Evolutionary conservation across 495 filamentous ascomycete species (phyloP).

Genomic region (Rhypophila decipiens): DNA sequence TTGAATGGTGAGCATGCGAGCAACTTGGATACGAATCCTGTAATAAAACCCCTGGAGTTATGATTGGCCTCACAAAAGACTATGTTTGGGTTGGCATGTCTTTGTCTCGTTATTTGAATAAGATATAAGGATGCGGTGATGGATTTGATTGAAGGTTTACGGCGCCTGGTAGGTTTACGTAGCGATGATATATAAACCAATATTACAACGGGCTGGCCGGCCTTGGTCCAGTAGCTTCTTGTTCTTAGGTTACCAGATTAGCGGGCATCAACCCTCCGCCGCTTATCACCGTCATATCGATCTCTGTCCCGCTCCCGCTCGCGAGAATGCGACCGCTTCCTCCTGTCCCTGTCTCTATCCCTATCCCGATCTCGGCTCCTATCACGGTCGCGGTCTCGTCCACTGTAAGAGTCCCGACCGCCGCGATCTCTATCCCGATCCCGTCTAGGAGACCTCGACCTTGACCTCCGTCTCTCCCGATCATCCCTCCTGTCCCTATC

Average conservation of each 20-base stretch:
- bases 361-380: conserved; percentile 11
- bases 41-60: too few relatives aligned
- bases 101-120: neutral
- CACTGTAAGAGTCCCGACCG: conserved; percentile 23
- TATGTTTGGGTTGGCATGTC: neutral
- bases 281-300: conserved; percentile 56
- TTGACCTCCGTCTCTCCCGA: conserved; percentile 18
- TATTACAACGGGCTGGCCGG: too few relatives aligned
- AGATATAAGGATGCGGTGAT: conserved; percentile 1
- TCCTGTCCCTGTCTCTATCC: conserved; percentile 12
- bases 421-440: conserved; percentile 15
- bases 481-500: conserved; percentile 19
- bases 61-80: neutral
- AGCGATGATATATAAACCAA: neutral
- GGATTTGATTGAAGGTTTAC: conserved; percentile 1
- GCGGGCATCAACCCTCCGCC: conserved; percentile 53
- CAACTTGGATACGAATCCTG: too few relatives aligned
- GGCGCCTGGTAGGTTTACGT: neutral
- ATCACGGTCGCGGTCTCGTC: conserved; percentile 17
- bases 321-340: conserved; percentile 18
- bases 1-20: too few relatives aligned
- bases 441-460: conserved; percentile 13
- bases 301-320: conserved; percentile 38
- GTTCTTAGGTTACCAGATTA: too few relatives aligned
- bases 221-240: too few relatives aligned